Evolutionary conservation across 2,329 filamentous ascomycete genomes (phyloP).

Genomic region (Fusarium tricinctum): DNA sequence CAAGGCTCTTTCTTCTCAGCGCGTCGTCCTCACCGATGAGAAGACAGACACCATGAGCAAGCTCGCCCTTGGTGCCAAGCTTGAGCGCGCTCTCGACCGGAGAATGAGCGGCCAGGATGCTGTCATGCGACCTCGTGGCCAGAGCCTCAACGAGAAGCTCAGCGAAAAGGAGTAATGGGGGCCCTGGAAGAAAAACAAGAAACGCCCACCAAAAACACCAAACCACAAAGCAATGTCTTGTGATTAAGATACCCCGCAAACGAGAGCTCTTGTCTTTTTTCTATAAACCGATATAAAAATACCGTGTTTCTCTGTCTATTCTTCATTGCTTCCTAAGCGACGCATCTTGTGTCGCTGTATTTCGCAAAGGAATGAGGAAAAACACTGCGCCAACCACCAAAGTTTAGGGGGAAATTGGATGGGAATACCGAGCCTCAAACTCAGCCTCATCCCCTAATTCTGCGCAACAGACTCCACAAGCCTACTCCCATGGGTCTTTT

Average conservation of each 20-base stretch:
- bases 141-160: conserved; percentile 57
- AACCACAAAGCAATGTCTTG: conserved; percentile 31
- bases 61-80: conserved; percentile 88
- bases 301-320: conserved; percentile 9
- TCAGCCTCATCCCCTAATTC: conserved; percentile 22
- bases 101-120: conserved; percentile 92
- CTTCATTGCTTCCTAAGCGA: conserved; percentile 14
- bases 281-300: conserved; percentile 21
- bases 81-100: conserved; percentile 87
- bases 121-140: conserved; percentile 75
- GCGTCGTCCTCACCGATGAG: conserved; percentile 77
- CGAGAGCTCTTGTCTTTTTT: conserved; percentile 14
- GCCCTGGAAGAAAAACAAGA: conserved; percentile 6
- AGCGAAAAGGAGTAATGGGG: conserved; percentile 41
- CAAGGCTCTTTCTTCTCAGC: conserved; percentile 85
- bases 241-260: conserved; percentile 39
- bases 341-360: conserved; percentile 2
- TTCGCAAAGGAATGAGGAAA: conserved; percentile 14
- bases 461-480: conserved; percentile 12
- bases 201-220: conserved; percentile 19
- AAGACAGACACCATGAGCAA: conserved; percentile 88
- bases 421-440: conserved; percentile 18
- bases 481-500: conserved; percentile 15
- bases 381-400: conserved; percentile 14
- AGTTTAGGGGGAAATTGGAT: conserved; percentile 12